These are phyloP conservation scores for Coleophoma eucalyptorum DNA, from an alignment of 2,329 filamentous ascomycete species.

Conservation along the genomic window DNA sequence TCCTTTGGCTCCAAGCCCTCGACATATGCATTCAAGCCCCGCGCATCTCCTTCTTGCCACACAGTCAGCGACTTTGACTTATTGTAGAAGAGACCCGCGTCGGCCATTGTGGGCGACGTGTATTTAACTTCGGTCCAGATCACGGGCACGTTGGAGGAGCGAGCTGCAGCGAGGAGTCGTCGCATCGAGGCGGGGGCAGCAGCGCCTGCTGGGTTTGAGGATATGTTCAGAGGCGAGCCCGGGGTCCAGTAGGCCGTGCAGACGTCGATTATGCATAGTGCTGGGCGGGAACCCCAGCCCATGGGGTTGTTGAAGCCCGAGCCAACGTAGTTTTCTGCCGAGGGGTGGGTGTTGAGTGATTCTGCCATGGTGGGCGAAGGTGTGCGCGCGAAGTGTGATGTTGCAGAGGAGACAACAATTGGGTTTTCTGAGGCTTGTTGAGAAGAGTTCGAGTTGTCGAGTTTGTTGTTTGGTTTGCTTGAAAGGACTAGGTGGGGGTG, in stretches of 20 bases:
- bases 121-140: slow-evolving; percentile 41
- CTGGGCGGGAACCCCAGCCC: slow-evolving; percentile 24
- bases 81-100: slow-evolving; percentile 38
- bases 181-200: slow-evolving; percentile 32
- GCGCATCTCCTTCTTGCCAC: slow-evolving; percentile 33
- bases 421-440: too few relatives aligned
- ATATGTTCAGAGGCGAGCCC: slow-evolving; percentile 35
- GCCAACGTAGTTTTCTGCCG: background rate
- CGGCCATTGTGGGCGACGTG: slow-evolving; percentile 36
- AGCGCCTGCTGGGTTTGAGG: slow-evolving; percentile 31
- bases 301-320: slow-evolving; percentile 1
- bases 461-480: too few relatives aligned
- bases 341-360: background rate
- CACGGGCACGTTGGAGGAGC: slow-evolving; percentile 32
- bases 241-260: slow-evolving; percentile 41
- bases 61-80: slow-evolving; percentile 38
- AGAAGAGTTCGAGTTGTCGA: too few relatives aligned
- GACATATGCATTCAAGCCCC: slow-evolving; percentile 34
- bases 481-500: background rate
- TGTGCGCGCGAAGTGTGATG: too few relatives aligned
- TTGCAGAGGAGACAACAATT: too few relatives aligned
- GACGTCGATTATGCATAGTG: slow-evolving; percentile 40
- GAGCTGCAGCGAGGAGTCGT: slow-evolving; percentile 34
- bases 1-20: slow-evolving; percentile 31
- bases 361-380: background rate